phyloP scores from a whole-genome alignment of 2,329 filamentous ascomycete genomes.

The Blumeria hordei region DNA sequence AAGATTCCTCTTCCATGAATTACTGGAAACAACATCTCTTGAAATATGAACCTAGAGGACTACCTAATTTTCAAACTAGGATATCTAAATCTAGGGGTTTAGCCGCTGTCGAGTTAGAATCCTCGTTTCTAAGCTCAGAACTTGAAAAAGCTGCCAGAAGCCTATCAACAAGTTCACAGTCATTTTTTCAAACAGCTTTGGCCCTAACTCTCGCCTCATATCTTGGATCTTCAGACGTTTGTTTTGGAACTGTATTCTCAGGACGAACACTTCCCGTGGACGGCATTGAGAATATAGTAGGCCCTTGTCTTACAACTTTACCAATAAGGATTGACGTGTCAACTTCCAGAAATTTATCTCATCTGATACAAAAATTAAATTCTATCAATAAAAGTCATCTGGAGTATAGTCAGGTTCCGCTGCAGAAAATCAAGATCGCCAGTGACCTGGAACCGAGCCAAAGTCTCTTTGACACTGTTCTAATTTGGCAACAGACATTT shows the following conservation, averaged over 20 bases:
- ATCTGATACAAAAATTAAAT: slow-evolving; percentile 41
- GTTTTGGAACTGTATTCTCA: slow-evolving; percentile 60
- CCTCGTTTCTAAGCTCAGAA: slow-evolving; percentile 13
- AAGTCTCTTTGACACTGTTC: slow-evolving; percentile 49
- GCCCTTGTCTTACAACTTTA: slow-evolving; percentile 56
- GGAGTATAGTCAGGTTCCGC: slow-evolving; percentile 34
- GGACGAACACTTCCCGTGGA: slow-evolving; percentile 50
- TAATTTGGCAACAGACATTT: slow-evolving; percentile 65
- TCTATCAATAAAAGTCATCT: slow-evolving; percentile 39
- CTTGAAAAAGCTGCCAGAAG: slow-evolving; percentile 9
- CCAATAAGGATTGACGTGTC: slow-evolving; percentile 42
- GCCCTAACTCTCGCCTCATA: slow-evolving; percentile 41
- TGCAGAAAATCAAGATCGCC: slow-evolving; percentile 43
- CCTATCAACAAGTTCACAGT: slow-evolving; percentile 29
- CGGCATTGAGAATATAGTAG: slow-evolving; percentile 48
- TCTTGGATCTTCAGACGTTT: slow-evolving; percentile 37
- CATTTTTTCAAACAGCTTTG: slow-evolving; percentile 52
- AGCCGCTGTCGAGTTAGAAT: slow-evolving; percentile 10
- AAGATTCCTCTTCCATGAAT: slow-evolving; percentile 21
- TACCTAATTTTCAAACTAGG: slow-evolving; percentile 33
- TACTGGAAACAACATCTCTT: slow-evolving; percentile 50
- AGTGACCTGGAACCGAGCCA: slow-evolving; percentile 29
- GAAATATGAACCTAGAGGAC: slow-evolving; percentile 25
- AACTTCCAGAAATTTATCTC: slow-evolving; percentile 24
- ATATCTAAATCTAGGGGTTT: slow-evolving; percentile 11